Evolutionary conservation across 2,329 filamentous ascomycete species (phyloP), one percentile per base, ranked within the genome.

Genomic region (Venturia oleaginea): DNA sequence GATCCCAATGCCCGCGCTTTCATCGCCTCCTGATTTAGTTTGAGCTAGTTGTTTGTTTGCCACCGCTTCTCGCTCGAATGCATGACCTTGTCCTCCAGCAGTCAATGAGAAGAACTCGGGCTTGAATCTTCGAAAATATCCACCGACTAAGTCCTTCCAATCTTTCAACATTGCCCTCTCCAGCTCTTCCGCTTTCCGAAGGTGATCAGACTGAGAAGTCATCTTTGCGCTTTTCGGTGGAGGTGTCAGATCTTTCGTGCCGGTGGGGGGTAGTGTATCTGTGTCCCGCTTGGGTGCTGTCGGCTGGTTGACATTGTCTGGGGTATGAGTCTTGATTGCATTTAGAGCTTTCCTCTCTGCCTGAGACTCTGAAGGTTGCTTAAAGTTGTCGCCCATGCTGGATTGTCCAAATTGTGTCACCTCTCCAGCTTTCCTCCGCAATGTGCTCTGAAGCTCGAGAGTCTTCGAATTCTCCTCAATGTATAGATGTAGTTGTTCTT

Each of bases 81-180:
- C 62, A 70, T 75, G 68, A 62, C 75, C 72, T 69, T 72, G 68
- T 65, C 76, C 69, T 59, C 73, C 70, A 65, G 74, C 71, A 63
- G 76, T 75, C 68, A 79, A 77, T 55, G 79, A 83, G 70, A 96
- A 97, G 75, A 90, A 83, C 59, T 90, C 83, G 0, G 94, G 93
- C 69, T 86, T 87, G 78, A 97, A 97, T 54, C 94, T 86, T 66
- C 90, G 86, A 73, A 96, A 99, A 77, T 99, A 99, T 38, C 94
- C 94, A 59, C 94, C 94, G 6, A 99, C 89, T 0, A 91, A 87
- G 66, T 86, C 83, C 73, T 87, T 89, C 86, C 96, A 99, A 64
- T 88, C 84, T 43, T 83, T 79, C 32, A 97, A 83, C 11, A 97
- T 81, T 19, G 83, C 80, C 64, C 80, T 84, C 74, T 96, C 88